Evolutionary conservation across 2,329 filamentous ascomycete genomes (phyloP).

Genomic region (Aureobasidium lini): DNA sequence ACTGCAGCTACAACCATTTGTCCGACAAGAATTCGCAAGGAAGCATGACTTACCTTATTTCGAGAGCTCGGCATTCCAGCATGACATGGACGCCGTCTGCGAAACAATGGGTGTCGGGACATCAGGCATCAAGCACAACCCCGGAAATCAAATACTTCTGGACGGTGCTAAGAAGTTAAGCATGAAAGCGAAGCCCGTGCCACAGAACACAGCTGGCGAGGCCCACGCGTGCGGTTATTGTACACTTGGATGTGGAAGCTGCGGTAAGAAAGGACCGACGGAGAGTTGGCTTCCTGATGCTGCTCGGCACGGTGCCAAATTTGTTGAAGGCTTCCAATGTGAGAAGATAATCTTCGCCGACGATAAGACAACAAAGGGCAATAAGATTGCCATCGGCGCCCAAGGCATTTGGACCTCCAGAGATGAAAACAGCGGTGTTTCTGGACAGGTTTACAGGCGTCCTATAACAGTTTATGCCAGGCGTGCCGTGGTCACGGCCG

Average conservation of each 20-base stretch:
- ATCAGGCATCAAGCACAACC: slow-evolving; percentile 62
- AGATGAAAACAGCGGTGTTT: slow-evolving; percentile 53
- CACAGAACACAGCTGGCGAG: slow-evolving; percentile 69
- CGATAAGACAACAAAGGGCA: slow-evolving; percentile 30
- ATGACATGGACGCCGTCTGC: slow-evolving; percentile 72
- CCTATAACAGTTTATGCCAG: slow-evolving; percentile 68
- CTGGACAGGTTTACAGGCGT: slow-evolving; percentile 44
- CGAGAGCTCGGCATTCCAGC: slow-evolving; percentile 63
- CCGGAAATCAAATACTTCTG: slow-evolving; percentile 62
- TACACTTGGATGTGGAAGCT: slow-evolving; percentile 52
- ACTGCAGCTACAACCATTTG: slow-evolving; percentile 63
- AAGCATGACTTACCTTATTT: slow-evolving; percentile 61
- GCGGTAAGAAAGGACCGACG: slow-evolving; percentile 70
- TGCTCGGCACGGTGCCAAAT: slow-evolving; percentile 65
- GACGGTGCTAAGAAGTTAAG: slow-evolving; percentile 69
- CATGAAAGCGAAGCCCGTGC: slow-evolving; percentile 60
- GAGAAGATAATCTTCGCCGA: slow-evolving; percentile 63
- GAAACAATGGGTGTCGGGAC: slow-evolving; percentile 67
- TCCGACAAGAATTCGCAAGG: slow-evolving; percentile 73
- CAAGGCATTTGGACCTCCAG: slow-evolving; percentile 68
- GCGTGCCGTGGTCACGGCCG: slow-evolving; percentile 64
- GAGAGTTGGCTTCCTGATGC: slow-evolving; percentile 75
- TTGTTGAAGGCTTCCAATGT: slow-evolving; percentile 75
- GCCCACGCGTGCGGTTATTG: slow-evolving; percentile 67
- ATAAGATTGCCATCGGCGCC: slow-evolving; percentile 60